Evolutionary conservation across 2,329 filamentous ascomycete genomes (phyloP).

Genomic region (Ceratocystis huliohia): DNA sequence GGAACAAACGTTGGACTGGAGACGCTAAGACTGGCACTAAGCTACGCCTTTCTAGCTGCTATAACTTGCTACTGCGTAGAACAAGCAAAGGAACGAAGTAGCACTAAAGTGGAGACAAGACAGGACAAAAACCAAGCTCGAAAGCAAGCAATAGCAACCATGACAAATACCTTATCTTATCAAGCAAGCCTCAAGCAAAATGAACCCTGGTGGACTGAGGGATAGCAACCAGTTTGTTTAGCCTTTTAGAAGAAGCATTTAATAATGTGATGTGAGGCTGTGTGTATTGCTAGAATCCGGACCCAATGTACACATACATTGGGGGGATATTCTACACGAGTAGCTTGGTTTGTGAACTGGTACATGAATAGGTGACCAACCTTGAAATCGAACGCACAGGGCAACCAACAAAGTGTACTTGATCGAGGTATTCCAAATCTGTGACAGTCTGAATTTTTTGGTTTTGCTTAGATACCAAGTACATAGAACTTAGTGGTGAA

Average conservation of each 20-base stretch:
- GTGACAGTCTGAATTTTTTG: not conserved
- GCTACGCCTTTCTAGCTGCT: not conserved
- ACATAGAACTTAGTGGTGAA: not conserved
- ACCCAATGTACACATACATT: not conserved
- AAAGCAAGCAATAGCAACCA: not conserved
- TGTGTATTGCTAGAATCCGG: not conserved
- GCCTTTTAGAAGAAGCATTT: not conserved
- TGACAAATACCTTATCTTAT: not conserved
- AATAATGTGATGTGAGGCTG: not conserved
- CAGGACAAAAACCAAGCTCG: not conserved
- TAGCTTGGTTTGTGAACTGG: not conserved
- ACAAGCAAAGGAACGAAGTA: not conserved
- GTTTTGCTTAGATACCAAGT: not conserved
- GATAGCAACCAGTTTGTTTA: not conserved
- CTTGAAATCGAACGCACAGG: not conserved
- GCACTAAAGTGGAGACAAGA: conserved; percentile 1
- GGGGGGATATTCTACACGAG: not conserved
- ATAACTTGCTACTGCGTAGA: not conserved
- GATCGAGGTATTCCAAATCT: not conserved
- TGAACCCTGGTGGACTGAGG: not conserved
- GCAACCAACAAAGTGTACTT: not conserved
- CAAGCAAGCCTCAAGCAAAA: not conserved
- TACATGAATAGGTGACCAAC: not conserved
- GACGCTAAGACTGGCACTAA: not conserved
- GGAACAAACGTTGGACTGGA: not conserved